Evolutionary conservation across 306 rosid species (phyloP).

Genomic region (Luffa acutangula): DNA sequence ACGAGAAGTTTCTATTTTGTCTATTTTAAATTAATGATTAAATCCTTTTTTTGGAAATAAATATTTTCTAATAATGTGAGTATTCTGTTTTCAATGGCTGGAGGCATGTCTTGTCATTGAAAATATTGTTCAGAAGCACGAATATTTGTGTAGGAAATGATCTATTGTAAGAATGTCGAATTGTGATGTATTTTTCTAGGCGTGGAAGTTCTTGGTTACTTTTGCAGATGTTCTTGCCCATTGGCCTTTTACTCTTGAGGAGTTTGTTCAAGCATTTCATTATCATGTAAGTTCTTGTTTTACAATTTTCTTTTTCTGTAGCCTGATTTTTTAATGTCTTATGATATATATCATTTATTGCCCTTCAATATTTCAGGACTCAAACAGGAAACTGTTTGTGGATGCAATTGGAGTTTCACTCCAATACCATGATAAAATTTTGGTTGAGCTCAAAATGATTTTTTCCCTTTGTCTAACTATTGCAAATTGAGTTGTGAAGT

Average conservation of each 20-base stretch:
- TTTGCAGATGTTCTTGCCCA: conserved; percentile 66
- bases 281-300: conserved; percentile 42
- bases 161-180: neutral
- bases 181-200: conserved; percentile 29
- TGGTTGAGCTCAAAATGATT: neutral
- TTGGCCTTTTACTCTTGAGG: conserved; percentile 82
- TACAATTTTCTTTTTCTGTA: neutral
- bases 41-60: neutral
- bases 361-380: conserved; percentile 37
- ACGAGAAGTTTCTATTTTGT: neutral
- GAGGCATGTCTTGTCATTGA: neutral
- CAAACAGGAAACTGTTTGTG: conserved; percentile 6
- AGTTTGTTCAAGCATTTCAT: conserved; percentile 77
- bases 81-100: neutral
- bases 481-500: neutral
- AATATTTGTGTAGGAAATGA: neutral
- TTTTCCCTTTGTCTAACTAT: neutral
- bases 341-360: conserved; percentile 3
- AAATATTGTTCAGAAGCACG: neutral
- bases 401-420: neutral
- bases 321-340: conserved; percentile 4
- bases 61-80: neutral
- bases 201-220: conserved; percentile 69
- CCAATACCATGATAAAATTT: neutral
- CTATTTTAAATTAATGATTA: neutral